Evolutionary conservation across 257 asterid genomes (phyloP).

Genomic region (Hygrophila difformis): DNA sequence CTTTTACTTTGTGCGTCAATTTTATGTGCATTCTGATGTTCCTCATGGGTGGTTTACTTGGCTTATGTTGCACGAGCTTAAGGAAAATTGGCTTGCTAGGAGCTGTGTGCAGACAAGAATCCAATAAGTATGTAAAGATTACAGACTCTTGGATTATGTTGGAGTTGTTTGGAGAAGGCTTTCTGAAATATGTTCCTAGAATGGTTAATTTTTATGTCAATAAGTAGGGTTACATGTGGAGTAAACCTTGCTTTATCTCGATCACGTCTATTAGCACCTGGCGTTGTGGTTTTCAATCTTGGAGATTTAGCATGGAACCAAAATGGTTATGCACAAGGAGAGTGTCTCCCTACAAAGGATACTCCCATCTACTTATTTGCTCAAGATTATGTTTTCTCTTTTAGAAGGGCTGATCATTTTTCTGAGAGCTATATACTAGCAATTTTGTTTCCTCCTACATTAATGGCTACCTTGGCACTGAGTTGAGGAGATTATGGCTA

Average conservation of each 20-base stretch:
- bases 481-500: too few relatives aligned
- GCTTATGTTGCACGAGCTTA: conserved; percentile 24
- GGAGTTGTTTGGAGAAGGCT: conserved; percentile 60
- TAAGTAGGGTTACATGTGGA: conserved; percentile 60
- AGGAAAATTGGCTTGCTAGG: conserved; percentile 30
- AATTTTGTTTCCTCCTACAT: too few relatives aligned
- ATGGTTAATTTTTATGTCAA: conserved; percentile 41
- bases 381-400: too few relatives aligned
- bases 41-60: conserved; percentile 38
- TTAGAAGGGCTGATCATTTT: too few relatives aligned
- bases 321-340: conserved; percentile 42
- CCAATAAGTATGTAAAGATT: conserved; percentile 23
- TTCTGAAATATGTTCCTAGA: conserved; percentile 41
- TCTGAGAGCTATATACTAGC: too few relatives aligned
- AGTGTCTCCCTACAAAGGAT: conserved; percentile 40
- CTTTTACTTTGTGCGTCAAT: conserved; percentile 19
- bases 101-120: conserved; percentile 18
- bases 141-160: conserved; percentile 33
- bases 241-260: conserved; percentile 70
- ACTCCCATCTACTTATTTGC: too few relatives aligned
- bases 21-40: conserved; percentile 23
- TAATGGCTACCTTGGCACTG: too few relatives aligned
- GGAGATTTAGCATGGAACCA: conserved; percentile 51
- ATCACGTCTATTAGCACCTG: conserved; percentile 74
- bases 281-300: conserved; percentile 55